phyloP scores from a whole-genome alignment of 495 filamentous ascomycete species.

The Talaromyces thailandensis region DNA sequence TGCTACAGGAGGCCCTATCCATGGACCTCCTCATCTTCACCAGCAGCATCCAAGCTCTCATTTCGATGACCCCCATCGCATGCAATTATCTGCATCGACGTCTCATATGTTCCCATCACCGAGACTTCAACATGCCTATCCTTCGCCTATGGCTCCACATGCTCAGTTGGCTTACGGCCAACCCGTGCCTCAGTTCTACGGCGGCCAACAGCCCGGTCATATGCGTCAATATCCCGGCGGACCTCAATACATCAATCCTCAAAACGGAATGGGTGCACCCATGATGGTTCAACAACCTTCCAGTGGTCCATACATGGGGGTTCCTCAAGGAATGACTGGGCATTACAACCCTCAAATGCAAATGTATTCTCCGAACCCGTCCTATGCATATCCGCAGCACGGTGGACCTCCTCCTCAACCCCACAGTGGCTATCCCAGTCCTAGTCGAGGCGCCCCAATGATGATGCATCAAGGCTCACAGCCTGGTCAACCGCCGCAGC shows the following conservation, averaged over 20 bases:
- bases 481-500: constrained; percentile 53
- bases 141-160: constrained; percentile 57
- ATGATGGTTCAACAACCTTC: constrained; percentile 79
- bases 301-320: constrained; percentile 42
- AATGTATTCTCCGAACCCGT: constrained; percentile 63
- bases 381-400: constrained; percentile 55
- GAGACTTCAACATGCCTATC: constrained; percentile 62
- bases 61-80: constrained; percentile 71
- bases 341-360: constrained; percentile 59
- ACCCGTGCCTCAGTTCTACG: constrained; percentile 60
- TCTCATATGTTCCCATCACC: constrained; percentile 74
- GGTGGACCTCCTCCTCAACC: constrained; percentile 51
- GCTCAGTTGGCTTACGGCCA: constrained; percentile 65
- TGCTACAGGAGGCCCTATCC: constrained; percentile 45
- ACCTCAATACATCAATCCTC: constrained; percentile 55
- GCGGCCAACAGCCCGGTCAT: constrained; percentile 39
- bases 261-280: constrained; percentile 57
- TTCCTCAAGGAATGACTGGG: constrained; percentile 47
- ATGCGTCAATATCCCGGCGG: constrained; percentile 41
- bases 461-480: constrained; percentile 81
- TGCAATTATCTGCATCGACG: constrained; percentile 73
- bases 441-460: constrained; percentile 65
- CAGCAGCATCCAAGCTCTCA: constrained; percentile 59
- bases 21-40: constrained; percentile 58
- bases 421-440: constrained; percentile 76